Base-by-base conservation (phyloP, 2,329 filamentous ascomycete genomes). In the Didymella segeticola region DNA sequence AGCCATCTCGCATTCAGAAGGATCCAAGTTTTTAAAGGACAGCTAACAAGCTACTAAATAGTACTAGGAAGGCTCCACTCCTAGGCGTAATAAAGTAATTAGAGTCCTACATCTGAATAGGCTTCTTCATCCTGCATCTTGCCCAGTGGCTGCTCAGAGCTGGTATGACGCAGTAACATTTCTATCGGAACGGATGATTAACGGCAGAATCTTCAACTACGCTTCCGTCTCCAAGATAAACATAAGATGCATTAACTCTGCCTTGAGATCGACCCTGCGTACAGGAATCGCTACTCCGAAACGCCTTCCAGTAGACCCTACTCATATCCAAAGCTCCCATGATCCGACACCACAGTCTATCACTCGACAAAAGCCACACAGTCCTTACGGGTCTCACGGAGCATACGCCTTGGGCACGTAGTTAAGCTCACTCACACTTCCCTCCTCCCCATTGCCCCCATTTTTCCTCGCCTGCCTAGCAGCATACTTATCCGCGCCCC, bases 401-500 rank as follows among this genome's bases (percentile, higher is more conserved):
- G 17, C 45, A 22, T 56, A 56, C 25, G 53, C 47, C 53, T 56
- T 56, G 2, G 53, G 53, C 14, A 56, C 53, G 27, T 50, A 56
- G 19, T 34, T 48, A 22, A 56, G 14, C 39, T 56, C 53, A 33
- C 43, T 37, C 12, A 52, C 53, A 33, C 47, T 51, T 11, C 47
- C 53, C 37, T 43, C 53, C 26, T 25, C 47, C 2, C 9, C 17
- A 2, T n/a, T n/a, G n/a, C 34, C 47, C 2, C 58, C 59, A 55
- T 72, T 70, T 61, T 75, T 76, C 53, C 67, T 63, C 31, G 47
- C 37, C 57, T 70, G 66, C 42, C 72, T 66, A 8, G 59, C 61
- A 12, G 62, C 64, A 67, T 67, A 73, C 64, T 76, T 75, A 41
- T 75, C 73, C 30, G 72, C 71, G 33, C 67, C 49, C 73, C 73